Conservation (phyloP, 1,284 basidiomycete species). For the Apiotrichum akiyoshidainum region DNA sequence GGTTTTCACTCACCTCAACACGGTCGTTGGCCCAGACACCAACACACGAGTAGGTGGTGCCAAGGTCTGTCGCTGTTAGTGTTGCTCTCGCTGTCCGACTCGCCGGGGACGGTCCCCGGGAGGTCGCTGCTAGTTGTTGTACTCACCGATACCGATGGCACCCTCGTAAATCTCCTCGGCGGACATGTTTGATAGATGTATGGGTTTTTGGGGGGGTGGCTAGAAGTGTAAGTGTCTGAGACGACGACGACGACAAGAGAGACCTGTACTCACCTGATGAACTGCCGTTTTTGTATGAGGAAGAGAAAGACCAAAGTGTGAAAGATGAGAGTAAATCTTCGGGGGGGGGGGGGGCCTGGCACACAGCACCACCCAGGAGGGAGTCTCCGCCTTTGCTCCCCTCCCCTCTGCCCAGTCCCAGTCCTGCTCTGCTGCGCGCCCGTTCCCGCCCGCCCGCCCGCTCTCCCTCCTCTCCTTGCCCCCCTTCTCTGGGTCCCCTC, state of each 20-base stretch:
- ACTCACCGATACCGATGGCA: constrained; percentile 82
- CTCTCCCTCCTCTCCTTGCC: too few species aligned
- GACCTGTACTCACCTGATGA: constrained; percentile 14
- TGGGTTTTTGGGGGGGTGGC: constrained; percentile 21
- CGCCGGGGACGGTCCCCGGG: neutral
- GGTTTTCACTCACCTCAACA: constrained; percentile 57
- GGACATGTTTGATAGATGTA: constrained; percentile 62
- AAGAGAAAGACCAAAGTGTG: constrained; percentile 10
- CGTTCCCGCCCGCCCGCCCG: too few species aligned
- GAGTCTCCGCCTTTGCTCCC: too few species aligned
- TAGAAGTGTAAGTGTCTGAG: constrained; percentile 1
- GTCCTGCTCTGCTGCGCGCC: too few species aligned
- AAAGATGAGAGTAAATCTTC: neutral
- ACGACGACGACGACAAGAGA: neutral
- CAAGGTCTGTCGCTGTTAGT: constrained; percentile 42
- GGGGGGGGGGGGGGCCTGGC: neutral
- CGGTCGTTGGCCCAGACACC: constrained; percentile 99
- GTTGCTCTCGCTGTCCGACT: neutral
- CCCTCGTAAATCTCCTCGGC: constrained; percentile 89
- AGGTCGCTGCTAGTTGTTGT: neutral
- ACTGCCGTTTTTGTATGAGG: constrained; percentile 25
- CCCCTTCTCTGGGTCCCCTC: too few species aligned
- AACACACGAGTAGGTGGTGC: constrained; percentile 63
- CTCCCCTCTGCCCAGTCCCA: too few species aligned
- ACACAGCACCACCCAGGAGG: neutral